A percentile compares a stretch with the other conserved stretches of the same genome.
phyloP scores from a whole-genome alignment of 1,139 yeast species.

The Kodamaea alishanica region DNA sequence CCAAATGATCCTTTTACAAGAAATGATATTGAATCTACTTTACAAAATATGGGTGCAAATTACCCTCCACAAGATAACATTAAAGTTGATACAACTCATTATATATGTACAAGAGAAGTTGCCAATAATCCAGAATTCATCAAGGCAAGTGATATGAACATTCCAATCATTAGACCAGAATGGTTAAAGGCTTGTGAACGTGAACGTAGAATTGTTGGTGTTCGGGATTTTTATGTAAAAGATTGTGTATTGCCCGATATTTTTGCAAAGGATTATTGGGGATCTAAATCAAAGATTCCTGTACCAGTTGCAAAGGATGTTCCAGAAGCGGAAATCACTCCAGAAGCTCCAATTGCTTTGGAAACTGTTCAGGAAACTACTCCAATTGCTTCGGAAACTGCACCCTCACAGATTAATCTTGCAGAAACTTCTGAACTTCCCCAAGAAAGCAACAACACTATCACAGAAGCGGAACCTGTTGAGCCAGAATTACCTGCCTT shows the following conservation, averaged over 20 bases:
- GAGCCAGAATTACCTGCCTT: background rate
- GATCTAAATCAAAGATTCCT: constrained; percentile 8
- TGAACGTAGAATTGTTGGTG: constrained; percentile 90
- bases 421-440: too few species aligned
- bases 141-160: constrained; percentile 80
- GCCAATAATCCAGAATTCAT: constrained; percentile 59
- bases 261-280: constrained; percentile 44
- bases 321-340: constrained; percentile 1
- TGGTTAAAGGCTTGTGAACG: constrained; percentile 94
- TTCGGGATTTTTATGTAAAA: constrained; percentile 71
- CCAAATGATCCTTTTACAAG: constrained; percentile 54
- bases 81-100: constrained; percentile 91
- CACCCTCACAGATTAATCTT: background rate
- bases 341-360: constrained; percentile 2
- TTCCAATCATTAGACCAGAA: constrained; percentile 94
- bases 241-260: constrained; percentile 49
- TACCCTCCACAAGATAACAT: constrained; percentile 70
- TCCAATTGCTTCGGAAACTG: constrained; percentile 1
- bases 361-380: constrained; percentile 1
- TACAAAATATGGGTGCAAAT: constrained; percentile 72
- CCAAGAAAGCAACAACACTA: too few species aligned
- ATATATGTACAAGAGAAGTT: constrained; percentile 68
- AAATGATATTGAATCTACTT: constrained; percentile 61
- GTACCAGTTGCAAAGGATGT: constrained; percentile 19
- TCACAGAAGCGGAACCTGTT: background rate